A percentile compares a stretch with the other conserved stretches of the same genome.
phyloP scores from a whole-genome alignment of 441 rosid genomes.

The Bocquillonia castaneifolia region DNA sequence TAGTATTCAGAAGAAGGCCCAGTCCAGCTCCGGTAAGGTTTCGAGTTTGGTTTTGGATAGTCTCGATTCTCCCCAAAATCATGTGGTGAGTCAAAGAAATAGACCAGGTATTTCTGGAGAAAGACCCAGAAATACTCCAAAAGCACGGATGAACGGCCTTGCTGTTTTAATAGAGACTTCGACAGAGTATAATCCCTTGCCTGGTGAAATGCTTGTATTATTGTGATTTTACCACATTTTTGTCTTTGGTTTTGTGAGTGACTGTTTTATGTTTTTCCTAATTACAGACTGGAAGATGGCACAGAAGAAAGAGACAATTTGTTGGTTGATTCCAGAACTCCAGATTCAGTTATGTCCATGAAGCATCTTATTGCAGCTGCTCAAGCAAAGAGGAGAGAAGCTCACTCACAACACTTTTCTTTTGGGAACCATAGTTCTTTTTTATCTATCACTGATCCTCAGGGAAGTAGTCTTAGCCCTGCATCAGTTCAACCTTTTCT shows the following conservation, averaged over 20 bases:
- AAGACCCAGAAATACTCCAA: constrained; percentile 49
- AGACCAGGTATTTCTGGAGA: constrained; percentile 51
- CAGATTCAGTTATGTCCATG: constrained; percentile 71
- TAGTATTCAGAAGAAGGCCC: constrained; percentile 47
- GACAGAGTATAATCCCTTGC: constrained; percentile 35
- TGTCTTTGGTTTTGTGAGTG: constrained; percentile 19
- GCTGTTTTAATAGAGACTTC: constrained; percentile 37
- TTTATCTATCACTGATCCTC: constrained; percentile 40
- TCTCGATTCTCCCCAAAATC: constrained; percentile 44
- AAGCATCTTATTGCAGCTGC: constrained; percentile 97
- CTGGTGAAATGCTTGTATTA: constrained; percentile 43
- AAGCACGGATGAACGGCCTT: constrained; percentile 35
- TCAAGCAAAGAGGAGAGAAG: constrained; percentile 86
- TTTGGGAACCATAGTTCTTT: constrained; percentile 44
- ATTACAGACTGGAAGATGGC: constrained; percentile 45
- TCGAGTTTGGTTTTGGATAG: constrained; percentile 34
- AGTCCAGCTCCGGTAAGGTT: constrained; percentile 45
- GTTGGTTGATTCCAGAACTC: constrained; percentile 45
- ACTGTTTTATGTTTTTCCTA: constrained; percentile 17
- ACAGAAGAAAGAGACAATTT: constrained; percentile 46
- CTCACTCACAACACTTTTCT: constrained; percentile 60
- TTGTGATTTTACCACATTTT: constrained; percentile 17
- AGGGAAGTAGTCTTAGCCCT: constrained; percentile 57
- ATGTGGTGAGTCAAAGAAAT: constrained; percentile 42
- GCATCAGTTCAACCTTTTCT: constrained; percentile 42